These are phyloP conservation scores for Daldinia concentrica DNA, from an alignment of 495 filamentous ascomycete genomes.

Conservation along the genomic window DNA sequence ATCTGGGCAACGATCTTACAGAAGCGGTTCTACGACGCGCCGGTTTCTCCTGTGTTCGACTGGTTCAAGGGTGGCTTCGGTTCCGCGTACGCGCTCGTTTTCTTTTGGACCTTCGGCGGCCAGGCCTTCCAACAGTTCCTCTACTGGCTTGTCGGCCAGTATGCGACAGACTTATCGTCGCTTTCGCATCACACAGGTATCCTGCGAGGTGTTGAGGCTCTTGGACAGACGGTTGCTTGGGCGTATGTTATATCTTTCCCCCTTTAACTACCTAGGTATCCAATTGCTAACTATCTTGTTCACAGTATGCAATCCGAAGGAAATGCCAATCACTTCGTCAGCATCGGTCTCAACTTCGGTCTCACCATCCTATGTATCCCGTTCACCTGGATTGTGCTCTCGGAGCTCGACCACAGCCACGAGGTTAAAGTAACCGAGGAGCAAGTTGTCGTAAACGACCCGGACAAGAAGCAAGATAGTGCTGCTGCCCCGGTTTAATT, in stretches of 20 bases:
- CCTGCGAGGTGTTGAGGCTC: conserved; percentile 44
- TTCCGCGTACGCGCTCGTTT: conserved; percentile 44
- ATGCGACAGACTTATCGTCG: conserved; percentile 44
- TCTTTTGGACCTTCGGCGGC: conserved; percentile 50
- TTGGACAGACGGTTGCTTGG: conserved; percentile 50
- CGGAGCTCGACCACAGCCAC: conserved; percentile 42
- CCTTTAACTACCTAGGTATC: neutral
- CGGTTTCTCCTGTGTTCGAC: conserved; percentile 40
- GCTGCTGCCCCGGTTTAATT: conserved; percentile 7
- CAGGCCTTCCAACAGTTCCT: conserved; percentile 50
- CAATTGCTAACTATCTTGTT: conserved; percentile 8
- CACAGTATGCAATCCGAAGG: conserved; percentile 49
- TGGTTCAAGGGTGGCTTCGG: conserved; percentile 48
- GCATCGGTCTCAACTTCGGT: conserved; percentile 49
- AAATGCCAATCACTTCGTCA: conserved; percentile 46
- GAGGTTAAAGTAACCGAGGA: conserved; percentile 34
- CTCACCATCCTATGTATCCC: conserved; percentile 46
- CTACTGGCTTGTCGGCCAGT: conserved; percentile 49
- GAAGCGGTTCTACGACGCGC: conserved; percentile 43
- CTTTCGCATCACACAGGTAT: conserved; percentile 46
- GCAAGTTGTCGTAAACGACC: neutral
- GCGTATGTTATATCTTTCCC: conserved; percentile 39
- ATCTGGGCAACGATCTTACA: conserved; percentile 47
- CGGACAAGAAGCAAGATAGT: conserved; percentile 9
- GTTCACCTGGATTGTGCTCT: conserved; percentile 48